These are phyloP conservation scores for Coelastrella sp. DNA, from an alignment of 139 green algal genomes.

Conservation along the genomic window DNA sequence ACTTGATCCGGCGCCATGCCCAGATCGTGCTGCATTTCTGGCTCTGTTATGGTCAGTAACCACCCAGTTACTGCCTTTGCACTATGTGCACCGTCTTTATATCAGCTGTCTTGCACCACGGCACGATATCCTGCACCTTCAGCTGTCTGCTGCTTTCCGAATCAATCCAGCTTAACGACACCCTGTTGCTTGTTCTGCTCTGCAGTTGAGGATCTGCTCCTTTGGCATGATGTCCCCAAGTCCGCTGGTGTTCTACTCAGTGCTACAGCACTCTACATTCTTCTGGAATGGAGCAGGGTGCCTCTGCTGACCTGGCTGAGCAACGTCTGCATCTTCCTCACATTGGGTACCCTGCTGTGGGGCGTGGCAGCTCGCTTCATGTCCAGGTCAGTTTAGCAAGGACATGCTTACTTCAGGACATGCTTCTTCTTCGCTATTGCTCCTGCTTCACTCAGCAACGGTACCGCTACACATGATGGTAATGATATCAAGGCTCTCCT, in stretches of 20 bases:
- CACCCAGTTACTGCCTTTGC: no score
- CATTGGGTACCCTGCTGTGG: background rate
- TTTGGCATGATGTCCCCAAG: slow-evolving; percentile 49
- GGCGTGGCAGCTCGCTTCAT: background rate
- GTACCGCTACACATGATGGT: no score
- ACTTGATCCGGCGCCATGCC: no score
- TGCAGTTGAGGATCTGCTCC: slow-evolving; percentile 50
- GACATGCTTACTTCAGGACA: background rate
- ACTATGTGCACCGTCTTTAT: no score
- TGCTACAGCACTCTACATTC: slow-evolving; percentile 37
- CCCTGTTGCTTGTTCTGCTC: background rate
- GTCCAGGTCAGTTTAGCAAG: background rate
- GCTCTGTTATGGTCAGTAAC: no score
- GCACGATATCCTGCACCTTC: background rate
- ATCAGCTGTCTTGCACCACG: no score
- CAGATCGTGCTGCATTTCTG: no score
- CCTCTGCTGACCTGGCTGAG: slow-evolving; percentile 32
- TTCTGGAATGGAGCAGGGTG: slow-evolving; percentile 47
- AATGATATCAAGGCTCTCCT: no score
- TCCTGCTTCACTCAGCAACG: background rate
- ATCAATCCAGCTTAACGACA: background rate
- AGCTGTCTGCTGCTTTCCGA: background rate
- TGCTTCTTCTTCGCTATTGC: background rate
- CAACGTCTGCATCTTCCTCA: background rate
- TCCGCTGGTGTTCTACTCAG: slow-evolving; percentile 17